Conservation (phyloP, 345 rosid genomes). For the Cardamine resedifolia region DNA sequence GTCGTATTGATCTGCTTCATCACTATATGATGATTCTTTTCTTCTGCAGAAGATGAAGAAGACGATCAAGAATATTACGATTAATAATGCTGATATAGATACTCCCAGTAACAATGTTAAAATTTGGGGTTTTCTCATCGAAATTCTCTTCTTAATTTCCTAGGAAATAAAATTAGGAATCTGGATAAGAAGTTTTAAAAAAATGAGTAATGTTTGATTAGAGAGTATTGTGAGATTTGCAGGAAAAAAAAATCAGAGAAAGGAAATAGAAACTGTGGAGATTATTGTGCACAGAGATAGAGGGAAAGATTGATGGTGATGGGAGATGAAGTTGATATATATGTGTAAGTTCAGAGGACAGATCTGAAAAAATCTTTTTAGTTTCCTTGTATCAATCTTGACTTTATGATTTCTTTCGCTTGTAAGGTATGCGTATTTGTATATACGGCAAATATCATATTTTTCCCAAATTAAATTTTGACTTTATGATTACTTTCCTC, state of each 20-base stretch:
- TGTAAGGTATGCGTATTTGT: not conserved
- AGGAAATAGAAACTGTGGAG: constrained; percentile 18
- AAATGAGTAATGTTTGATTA: constrained; percentile 13
- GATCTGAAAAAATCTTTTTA: constrained; percentile 31
- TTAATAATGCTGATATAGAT: constrained; percentile 41
- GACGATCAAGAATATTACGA: constrained; percentile 39
- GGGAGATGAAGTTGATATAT: constrained; percentile 26
- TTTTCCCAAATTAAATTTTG: not conserved
- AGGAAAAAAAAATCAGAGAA: not conserved
- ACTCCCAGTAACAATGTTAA: constrained; percentile 52
- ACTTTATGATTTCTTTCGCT: constrained; percentile 23
- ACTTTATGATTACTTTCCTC: not conserved
- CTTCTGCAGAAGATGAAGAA: constrained; percentile 35
- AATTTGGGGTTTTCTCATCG: constrained; percentile 53
- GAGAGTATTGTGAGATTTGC: not conserved
- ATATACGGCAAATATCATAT: not conserved
- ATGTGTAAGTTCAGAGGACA: constrained; percentile 26
- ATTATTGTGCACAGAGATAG: constrained; percentile 19
- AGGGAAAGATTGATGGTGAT: constrained; percentile 19
- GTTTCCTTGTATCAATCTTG: constrained; percentile 21
- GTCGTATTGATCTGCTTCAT: constrained; percentile 35
- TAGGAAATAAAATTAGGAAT: not conserved
- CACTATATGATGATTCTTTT: constrained; percentile 28
- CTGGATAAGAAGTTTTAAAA: not conserved
- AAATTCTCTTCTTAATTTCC: not conserved